Conservation (phyloP, 805 yeast species). For the Wickerhamomyces pijperi region DNA sequence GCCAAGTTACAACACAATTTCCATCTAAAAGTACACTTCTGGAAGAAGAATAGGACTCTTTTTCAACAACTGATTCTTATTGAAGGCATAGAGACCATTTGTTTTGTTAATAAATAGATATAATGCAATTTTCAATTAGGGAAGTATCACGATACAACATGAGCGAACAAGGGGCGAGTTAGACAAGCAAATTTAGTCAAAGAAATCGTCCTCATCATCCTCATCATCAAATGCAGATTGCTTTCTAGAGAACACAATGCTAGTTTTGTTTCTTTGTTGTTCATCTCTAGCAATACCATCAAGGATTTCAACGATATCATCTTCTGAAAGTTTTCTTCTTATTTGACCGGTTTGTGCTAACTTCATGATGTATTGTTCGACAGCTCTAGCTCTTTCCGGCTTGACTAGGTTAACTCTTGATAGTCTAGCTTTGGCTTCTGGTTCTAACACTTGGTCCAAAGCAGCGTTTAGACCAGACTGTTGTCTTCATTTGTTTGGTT, state of each 20-base stretch:
- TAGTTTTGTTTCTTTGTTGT: constrained; percentile 48
- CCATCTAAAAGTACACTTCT: too few relatives aligned
- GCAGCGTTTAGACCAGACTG: constrained; percentile 11
- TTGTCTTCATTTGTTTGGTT: constrained; percentile 2
- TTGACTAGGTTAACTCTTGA: constrained; percentile 80
- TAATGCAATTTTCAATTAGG: too few relatives aligned
- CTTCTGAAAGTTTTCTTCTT: constrained; percentile 62
- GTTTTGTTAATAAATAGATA: too few relatives aligned
- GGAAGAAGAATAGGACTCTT: too few relatives aligned
- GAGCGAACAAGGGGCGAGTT: too few relatives aligned
- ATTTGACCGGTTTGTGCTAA: constrained; percentile 72
- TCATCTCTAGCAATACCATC: constrained; percentile 74
- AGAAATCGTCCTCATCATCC: constrained; percentile 31
- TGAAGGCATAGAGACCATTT: too few relatives aligned
- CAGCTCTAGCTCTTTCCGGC: constrained; percentile 84
- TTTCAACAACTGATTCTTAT: too few relatives aligned
- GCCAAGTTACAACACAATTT: too few relatives aligned
- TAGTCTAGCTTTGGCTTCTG: constrained; percentile 79
- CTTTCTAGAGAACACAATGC: constrained; percentile 34
- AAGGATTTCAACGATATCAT: constrained; percentile 71
- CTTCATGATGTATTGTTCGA: constrained; percentile 66
- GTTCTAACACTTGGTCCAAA: constrained; percentile 63
- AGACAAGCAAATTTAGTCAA: constrained; percentile 22
- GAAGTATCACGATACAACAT: too few relatives aligned
- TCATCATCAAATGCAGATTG: constrained; percentile 14